Conservation (phyloP, 73 alveolate genomes). For the Blepharisma japonicum region DNA sequence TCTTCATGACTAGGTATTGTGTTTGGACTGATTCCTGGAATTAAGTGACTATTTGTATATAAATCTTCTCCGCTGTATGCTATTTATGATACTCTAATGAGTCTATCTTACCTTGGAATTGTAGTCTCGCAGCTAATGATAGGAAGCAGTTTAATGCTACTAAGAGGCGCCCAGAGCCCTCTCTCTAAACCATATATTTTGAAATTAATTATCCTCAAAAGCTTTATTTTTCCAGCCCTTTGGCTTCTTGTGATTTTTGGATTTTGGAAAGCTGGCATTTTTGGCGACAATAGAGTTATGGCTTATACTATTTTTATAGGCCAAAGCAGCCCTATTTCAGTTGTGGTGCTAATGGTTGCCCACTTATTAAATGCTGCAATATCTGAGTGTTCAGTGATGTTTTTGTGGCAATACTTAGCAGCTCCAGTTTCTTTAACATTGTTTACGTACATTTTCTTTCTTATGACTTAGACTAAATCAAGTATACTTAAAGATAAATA, state of each 20-base stretch:
- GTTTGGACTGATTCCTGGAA: not conserved
- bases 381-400: not conserved
- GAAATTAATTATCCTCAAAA: not conserved
- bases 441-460: too few species aligned
- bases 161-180: not conserved
- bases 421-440: too few species aligned
- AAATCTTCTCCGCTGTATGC: not conserved
- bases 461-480: too few species aligned
- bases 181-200: not conserved
- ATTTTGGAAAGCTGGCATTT: conserved; percentile 14
- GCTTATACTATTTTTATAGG: conserved; percentile 3
- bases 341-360: not conserved
- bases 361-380: not conserved
- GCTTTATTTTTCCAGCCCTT: not conserved
- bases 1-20: not conserved
- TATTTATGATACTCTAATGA: not conserved
- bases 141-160: not conserved
- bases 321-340: not conserved
- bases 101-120: not conserved
- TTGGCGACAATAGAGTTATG: not conserved
- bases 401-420: too few species aligned
- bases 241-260: not conserved
- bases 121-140: not conserved
- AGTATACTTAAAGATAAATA: not conserved
- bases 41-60: not conserved